Base-by-base conservation (phyloP, 2,329 filamentous ascomycete genomes). In the Xylaria sp. region DNA sequence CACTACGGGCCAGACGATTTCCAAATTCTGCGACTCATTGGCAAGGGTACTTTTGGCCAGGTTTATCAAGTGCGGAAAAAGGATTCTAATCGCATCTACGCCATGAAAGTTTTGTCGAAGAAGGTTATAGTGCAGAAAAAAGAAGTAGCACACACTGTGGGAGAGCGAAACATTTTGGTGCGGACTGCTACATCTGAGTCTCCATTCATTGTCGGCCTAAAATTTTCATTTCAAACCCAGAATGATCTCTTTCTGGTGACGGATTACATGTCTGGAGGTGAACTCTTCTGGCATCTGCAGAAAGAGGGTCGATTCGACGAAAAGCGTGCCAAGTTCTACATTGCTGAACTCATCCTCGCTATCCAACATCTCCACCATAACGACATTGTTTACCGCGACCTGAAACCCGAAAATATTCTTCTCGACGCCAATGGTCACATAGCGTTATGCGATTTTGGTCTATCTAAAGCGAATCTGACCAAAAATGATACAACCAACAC, bases 91-190 rank as follows among this genome's bases (percentile, higher is more conserved):
- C 91, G 96, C 53, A 98, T 99, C 69, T 99, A 99, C 78, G 96
- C 96, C 70, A 99, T 99, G 96, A 99, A 99, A 82, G 95, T 99
- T 1, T 85, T 99, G 37, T 98, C 96, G 60, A 99, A 99, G 86
- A 99, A 99, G 85, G 96, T 99, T 62, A 99, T 99, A 77, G 96
- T 99, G 29, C 96, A 99, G 82, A 99, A 99, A 88, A 99, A 99
- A 82, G 96, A 99, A 81, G 94, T 99, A 59, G 94, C 95, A 18
- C 96, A 99, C 79, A 99, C 96, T 0, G 91, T 99, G 44, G 96
- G 96, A 73, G 96, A 99, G 82, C 90, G 96, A 69, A 99, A 99
- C 78, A 99, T 99, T 73, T 86, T 99, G 57, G 96, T 99, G 48
- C 92, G 96, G 72, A 99, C 96, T 4, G 96, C 96, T 32, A 98